These are phyloP conservation scores for Ophiostoma ips DNA, from an alignment of 2,329 filamentous ascomycete genomes.

Conservation along the genomic window DNA sequence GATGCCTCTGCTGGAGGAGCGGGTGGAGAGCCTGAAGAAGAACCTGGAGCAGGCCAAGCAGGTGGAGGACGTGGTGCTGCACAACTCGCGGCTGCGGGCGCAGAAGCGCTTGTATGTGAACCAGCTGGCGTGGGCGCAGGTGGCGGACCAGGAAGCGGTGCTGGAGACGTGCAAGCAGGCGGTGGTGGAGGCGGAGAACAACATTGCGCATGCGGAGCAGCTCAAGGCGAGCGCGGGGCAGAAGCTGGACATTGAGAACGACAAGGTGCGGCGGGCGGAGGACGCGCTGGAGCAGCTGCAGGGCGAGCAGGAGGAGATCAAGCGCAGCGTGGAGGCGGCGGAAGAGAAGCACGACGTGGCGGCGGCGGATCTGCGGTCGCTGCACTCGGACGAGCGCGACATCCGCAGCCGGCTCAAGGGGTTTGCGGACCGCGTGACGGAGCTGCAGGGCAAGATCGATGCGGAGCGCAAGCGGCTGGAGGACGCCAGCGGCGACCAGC, in stretches of 20 bases:
- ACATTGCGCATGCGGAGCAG: slow-evolving; percentile 28
- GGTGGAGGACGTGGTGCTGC: slow-evolving; percentile 50
- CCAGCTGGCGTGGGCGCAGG: slow-evolving; percentile 78
- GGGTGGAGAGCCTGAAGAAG: slow-evolving; percentile 38
- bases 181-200: slow-evolving; percentile 23
- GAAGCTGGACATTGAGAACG: slow-evolving; percentile 32
- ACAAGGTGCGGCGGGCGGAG: slow-evolving; percentile 27
- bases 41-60: slow-evolving; percentile 42
- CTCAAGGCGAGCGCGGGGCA: slow-evolving; percentile 32
- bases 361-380: slow-evolving; percentile 16
- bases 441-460: slow-evolving; percentile 33
- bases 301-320: slow-evolving; percentile 33
- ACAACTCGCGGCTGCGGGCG: slow-evolving; percentile 49
- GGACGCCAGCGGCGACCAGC: slow-evolving; percentile 50
- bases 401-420: slow-evolving; percentile 45
- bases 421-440: slow-evolving; percentile 32
- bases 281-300: slow-evolving; percentile 27
- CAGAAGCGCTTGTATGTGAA: slow-evolving; percentile 44
- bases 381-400: slow-evolving; percentile 50
- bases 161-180: slow-evolving; percentile 21
- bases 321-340: slow-evolving; percentile 36
- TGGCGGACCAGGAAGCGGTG: slow-evolving; percentile 56
- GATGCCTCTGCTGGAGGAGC: slow-evolving; percentile 44
- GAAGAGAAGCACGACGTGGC: slow-evolving; percentile 31
- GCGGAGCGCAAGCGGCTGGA: slow-evolving; percentile 49